Conservation (phyloP, 2,329 filamentous ascomycete species). For the Raffaelea ambrosiae region DNA sequence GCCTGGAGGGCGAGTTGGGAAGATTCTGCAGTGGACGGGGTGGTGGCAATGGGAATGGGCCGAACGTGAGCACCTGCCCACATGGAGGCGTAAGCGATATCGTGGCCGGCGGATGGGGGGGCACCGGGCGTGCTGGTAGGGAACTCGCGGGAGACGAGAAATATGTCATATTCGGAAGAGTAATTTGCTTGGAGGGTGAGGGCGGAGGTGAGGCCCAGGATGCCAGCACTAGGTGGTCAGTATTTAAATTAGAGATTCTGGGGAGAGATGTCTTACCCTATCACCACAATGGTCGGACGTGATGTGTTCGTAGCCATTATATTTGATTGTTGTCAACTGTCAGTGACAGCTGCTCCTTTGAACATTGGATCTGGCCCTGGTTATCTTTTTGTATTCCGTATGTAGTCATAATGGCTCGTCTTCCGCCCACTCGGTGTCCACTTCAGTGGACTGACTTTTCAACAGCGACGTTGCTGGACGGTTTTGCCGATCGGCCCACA, state of each 20-base stretch:
- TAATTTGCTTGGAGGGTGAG: slow-evolving; percentile 30
- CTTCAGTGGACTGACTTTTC: too few species aligned
- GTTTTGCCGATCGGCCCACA: too few species aligned
- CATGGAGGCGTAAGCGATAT: slow-evolving; percentile 46
- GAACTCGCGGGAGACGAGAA: slow-evolving; percentile 36
- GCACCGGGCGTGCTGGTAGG: slow-evolving; percentile 20
- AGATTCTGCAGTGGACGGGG: too few species aligned
- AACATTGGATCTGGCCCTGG: too few species aligned
- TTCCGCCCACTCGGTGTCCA: too few species aligned
- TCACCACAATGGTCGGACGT: not conserved
- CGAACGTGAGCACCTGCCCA: slow-evolving; percentile 49
- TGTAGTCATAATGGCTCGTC: too few species aligned
- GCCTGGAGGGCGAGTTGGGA: slow-evolving; percentile 15
- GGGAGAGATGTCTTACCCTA: slow-evolving; percentile 1
- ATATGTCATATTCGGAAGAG: slow-evolving; percentile 19
- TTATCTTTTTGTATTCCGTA: too few species aligned
- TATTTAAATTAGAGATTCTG: not conserved
- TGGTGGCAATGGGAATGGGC: slow-evolving; percentile 27
- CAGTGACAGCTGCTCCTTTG: too few species aligned
- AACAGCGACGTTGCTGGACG: too few species aligned
- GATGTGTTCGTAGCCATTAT: not conserved
- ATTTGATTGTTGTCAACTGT: too few species aligned
- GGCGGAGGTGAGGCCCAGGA: slow-evolving; percentile 41
- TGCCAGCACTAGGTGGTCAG: slow-evolving; percentile 33
- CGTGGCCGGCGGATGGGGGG: not conserved